Percentiles rank a stretch among this genome's conserved stretches.
These are phyloP conservation scores for Calocybe indica DNA, from an alignment of 768 basidiomycete genomes.

Conservation along the genomic window DNA sequence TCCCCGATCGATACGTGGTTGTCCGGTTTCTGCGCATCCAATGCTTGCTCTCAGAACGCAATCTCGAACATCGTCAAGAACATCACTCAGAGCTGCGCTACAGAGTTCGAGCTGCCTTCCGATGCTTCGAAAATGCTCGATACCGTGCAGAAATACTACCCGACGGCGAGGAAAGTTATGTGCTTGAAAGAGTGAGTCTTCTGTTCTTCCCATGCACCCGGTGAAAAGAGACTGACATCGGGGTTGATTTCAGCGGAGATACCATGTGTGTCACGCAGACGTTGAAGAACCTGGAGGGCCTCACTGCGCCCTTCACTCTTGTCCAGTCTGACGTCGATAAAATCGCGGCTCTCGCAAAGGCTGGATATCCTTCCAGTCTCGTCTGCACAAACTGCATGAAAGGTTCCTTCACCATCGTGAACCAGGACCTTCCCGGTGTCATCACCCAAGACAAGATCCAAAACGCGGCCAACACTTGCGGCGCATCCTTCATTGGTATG, in stretches of 20 bases:
- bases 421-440: conserved; percentile 25
- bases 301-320: conserved; percentile 24
- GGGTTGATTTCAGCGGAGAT: conserved; percentile 11
- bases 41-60: conserved; percentile 45
- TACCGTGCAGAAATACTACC: conserved; percentile 38
- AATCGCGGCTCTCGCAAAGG: conserved; percentile 14
- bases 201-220: not conserved
- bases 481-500: conserved; percentile 37
- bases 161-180: conserved; percentile 37
- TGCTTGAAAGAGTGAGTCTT: conserved; percentile 53
- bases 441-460: conserved; percentile 16
- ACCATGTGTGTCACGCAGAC: conserved; percentile 48
- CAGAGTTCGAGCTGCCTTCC: conserved; percentile 20
- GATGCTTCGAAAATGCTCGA: conserved; percentile 15
- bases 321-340: conserved; percentile 15
- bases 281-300: conserved; percentile 38
- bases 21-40: conserved; percentile 38
- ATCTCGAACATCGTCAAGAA: conserved; percentile 38
- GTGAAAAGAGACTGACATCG: not conserved
- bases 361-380: conserved; percentile 24
- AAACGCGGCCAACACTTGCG: conserved; percentile 25
- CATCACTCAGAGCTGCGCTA: conserved; percentile 41
- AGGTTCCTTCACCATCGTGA: conserved; percentile 32
- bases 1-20: conserved; percentile 44
- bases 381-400: conserved; percentile 42